Evolutionary conservation across 2,329 filamentous ascomycete species (phyloP).

Genomic region (Ophiostoma fasciatum): DNA sequence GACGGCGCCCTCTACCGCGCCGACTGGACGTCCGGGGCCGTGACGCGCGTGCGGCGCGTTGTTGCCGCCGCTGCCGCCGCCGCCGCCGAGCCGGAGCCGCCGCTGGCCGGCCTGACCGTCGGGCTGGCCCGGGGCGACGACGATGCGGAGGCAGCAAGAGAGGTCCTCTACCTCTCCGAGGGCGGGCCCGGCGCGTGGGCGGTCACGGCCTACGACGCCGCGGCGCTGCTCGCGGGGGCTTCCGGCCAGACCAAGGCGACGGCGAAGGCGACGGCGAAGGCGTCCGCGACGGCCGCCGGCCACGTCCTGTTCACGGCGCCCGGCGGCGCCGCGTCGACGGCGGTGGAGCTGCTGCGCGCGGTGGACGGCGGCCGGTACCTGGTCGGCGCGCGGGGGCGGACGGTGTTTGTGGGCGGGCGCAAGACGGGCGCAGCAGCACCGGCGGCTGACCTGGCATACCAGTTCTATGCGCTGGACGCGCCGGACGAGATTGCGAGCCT

Average conservation of each 20-base stretch:
- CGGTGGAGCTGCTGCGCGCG: slow-evolving; percentile 33
- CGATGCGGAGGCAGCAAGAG: too few relatives aligned
- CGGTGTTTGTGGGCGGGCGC: slow-evolving; percentile 45
- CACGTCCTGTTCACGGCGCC: slow-evolving; percentile 8
- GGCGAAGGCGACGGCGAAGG: too few relatives aligned
- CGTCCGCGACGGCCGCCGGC: slow-evolving; percentile 3
- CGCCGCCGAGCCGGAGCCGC: slow-evolving; percentile 19
- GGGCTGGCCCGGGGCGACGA: too few relatives aligned
- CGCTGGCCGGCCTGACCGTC: slow-evolving; percentile 29
- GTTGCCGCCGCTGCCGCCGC: slow-evolving; percentile 24
- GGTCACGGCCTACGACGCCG: slow-evolving; percentile 29
- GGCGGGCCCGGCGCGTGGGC: slow-evolving; percentile 22
- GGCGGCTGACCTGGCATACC: slow-evolving; percentile 31
- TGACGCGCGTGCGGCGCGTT: slow-evolving; percentile 26
- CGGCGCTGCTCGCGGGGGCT: slow-evolving; percentile 3
- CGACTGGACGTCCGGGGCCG: slow-evolving; percentile 37
- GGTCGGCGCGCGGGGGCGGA: slow-evolving; percentile 35
- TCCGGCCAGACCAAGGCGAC: slow-evolving; percentile 8
- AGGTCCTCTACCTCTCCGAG: slow-evolving; percentile 34
- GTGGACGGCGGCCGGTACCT: slow-evolving; percentile 41
- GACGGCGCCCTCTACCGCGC: slow-evolving; percentile 42
- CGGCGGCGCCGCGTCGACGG: slow-evolving; percentile 1
- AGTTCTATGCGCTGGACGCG: slow-evolving; percentile 42
- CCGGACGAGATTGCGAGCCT: slow-evolving; percentile 52
- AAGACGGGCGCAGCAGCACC: slow-evolving; percentile 18